Percentiles rank a stretch among this genome's conserved stretches.
Evolutionary conservation across 108 stramenopile species (phyloP).

Genomic region (Craspedostauros australis): DNA sequence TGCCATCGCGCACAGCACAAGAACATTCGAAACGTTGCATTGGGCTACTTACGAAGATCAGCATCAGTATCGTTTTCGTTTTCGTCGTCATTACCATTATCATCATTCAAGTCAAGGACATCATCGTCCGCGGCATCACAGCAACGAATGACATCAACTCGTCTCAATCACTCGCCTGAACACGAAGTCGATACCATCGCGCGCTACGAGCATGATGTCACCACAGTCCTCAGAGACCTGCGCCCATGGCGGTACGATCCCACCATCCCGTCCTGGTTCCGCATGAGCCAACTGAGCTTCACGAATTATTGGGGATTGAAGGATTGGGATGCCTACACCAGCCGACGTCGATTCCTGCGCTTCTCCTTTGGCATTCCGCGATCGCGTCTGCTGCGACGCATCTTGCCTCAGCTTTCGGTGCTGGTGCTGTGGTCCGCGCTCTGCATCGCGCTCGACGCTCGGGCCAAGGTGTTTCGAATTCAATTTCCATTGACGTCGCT

Average conservation of each 20-base stretch:
- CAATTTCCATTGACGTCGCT: conserved; percentile 33
- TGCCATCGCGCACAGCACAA: too few species aligned
- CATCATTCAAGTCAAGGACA: too few species aligned
- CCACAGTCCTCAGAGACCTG: conserved; percentile 22
- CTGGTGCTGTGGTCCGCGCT: conserved; percentile 34
- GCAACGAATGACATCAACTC: too few species aligned
- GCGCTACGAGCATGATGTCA: conserved; percentile 20
- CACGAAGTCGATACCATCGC: conserved; percentile 13
- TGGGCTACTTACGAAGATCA: too few species aligned
- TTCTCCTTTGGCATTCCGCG: conserved; percentile 18
- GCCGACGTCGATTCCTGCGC: conserved; percentile 29
- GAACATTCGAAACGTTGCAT: too few species aligned
- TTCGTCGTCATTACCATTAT: too few species aligned
- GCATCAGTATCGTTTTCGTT: too few species aligned
- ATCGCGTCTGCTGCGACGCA: conserved; percentile 24
- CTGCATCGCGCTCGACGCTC: conserved; percentile 7
- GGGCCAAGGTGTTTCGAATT: conserved; percentile 9
- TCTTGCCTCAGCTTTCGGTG: conserved; percentile 28
- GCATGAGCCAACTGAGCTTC: background rate
- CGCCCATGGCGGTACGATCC: conserved; percentile 16
- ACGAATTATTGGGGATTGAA: conserved; percentile 30
- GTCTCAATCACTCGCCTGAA: too few species aligned
- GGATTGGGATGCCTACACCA: conserved; percentile 42
- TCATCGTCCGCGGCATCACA: too few species aligned
- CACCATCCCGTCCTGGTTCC: conserved; percentile 7